Evolutionary conservation across 257 asterid genomes (phyloP), one percentile per base, ranked within the genome.

Genomic region (Linaria vulgaris): DNA sequence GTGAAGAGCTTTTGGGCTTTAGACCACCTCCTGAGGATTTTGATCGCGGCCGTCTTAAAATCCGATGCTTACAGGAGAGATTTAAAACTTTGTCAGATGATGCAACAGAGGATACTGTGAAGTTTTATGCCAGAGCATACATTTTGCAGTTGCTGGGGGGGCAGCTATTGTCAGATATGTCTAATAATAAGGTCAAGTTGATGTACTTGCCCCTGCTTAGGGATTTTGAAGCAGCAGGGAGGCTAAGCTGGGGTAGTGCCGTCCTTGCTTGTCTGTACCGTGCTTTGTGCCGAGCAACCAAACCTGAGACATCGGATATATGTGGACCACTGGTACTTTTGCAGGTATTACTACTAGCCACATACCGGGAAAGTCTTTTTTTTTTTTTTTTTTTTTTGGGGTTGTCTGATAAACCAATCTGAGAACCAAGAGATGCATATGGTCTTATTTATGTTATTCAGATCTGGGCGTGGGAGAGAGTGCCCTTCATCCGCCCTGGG

Each of bases 381-480:
- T 55, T 53, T 47, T 47, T 14, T 14, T 4, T 23, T 1, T 9
- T n/a, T 75, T 67, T 31, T 52, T 67, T 56, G 44, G 20, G 48
- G 30, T 59, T 39, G 41, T n/a, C n/a, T n/a, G 12, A 51, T 56
- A 68, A 51, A 48, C 34, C 48, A 48, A 22, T 16, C 41, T 44
- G 53, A 58, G 56, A 27, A 57, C 49, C 13, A 47, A 65, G 64
- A 69, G 38, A 63, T 71, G 9, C 44, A 54, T 72, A 11, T 58
- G 16, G 61, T 56, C 30, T 51, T 72, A 20, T 45, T 23, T 56
- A 25, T 61, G 22, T 72, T 47, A 38, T 44, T 66, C 74, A 87
- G 94, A 76, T 88, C 53, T 88, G 96, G 96, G 90, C 94, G 6
- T 85, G 96, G 96, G 96, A 88, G 84, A 82, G 96, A 68, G 68